Evolutionary conservation across 2,329 filamentous ascomycete genomes (phyloP), one percentile per base, ranked within the genome.

Genomic region (Mycosphaerella sp.): DNA sequence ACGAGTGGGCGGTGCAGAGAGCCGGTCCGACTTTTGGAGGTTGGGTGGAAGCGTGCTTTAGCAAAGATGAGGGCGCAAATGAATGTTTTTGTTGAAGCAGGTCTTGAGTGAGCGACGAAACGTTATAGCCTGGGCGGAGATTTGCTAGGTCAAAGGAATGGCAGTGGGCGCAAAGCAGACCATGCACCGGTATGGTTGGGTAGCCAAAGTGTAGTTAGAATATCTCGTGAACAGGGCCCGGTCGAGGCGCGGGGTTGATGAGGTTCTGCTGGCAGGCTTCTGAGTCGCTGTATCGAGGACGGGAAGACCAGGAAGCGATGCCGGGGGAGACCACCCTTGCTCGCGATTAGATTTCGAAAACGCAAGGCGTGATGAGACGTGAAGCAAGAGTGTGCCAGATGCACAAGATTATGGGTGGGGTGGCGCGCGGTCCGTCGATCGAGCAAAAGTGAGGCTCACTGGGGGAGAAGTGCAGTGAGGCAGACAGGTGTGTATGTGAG

Each of bases 341-440:
- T 56, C 56, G 57, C 58, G 54, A 56, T 57, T 59, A 57, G 53
- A 51, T 60, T 58, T 62, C 49, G 56, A 57, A 63, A 61, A 63
- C 54, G 62, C 62, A 63, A 64, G 62, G 62, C 61, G 60, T 62
- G 53, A 59, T 62, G 53, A 59, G 60, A 61, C 52, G 54, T 50
- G 48, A 54, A 54, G 53, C 52, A 54, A 57, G 55, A 59, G 55
- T 51, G 45, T 55, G 53, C 48, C 53, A 52, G 53, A 52, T 57
- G 53, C 55, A 45, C 31, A 49, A 55, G 56, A 51, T 54, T 51
- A 45, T 51, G 54, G 56, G 54, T 54, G 59, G 55, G 57, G 53
- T 53, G 45, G 38, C 21, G 45, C 53, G 49, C 47, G 56, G 53
- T 54, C 53, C 39, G 52, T 48, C 38, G 45, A 54, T 55, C 44